Conservation (phyloP, 2,329 filamentous ascomycete species). For the Boeremia lycopersici region DNA sequence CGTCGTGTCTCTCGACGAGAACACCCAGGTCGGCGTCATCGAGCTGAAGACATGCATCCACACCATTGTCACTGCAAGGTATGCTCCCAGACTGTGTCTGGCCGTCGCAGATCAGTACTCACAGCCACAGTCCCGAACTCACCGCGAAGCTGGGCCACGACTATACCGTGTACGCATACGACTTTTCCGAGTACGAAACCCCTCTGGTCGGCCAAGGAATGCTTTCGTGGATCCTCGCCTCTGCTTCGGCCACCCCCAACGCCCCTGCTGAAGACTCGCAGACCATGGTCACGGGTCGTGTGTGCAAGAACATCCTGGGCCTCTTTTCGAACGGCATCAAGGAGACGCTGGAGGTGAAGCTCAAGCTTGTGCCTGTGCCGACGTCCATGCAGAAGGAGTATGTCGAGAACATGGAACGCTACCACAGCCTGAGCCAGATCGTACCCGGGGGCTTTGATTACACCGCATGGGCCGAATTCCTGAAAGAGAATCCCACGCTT, state of each 20-base stretch:
- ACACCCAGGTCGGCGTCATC: slow-evolving; percentile 81
- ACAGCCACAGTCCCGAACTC: slow-evolving; percentile 78
- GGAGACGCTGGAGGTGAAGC: slow-evolving; percentile 90
- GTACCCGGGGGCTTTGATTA: slow-evolving; percentile 69
- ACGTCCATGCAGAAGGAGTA: slow-evolving; percentile 67
- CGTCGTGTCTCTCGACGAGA: slow-evolving; percentile 79
- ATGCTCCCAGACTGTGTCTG: slow-evolving; percentile 32
- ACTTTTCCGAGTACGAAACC: slow-evolving; percentile 93
- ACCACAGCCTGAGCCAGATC: slow-evolving; percentile 63
- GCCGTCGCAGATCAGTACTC: slow-evolving; percentile 16
- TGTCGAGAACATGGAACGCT: slow-evolving; percentile 64
- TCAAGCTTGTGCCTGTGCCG: slow-evolving; percentile 81
- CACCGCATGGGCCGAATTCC: slow-evolving; percentile 77
- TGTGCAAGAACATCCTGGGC: slow-evolving; percentile 83
- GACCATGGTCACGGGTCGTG: slow-evolving; percentile 82
- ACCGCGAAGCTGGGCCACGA: slow-evolving; percentile 74
- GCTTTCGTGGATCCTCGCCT: slow-evolving; percentile 80
- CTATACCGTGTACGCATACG: slow-evolving; percentile 96
- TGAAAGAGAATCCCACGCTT: slow-evolving; percentile 69
- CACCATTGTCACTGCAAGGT: slow-evolving; percentile 72
- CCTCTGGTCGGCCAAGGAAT: slow-evolving; percentile 95
- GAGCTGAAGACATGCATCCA: slow-evolving; percentile 87
- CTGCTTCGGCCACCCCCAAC: slow-evolving; percentile 62
- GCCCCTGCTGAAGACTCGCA: slow-evolving; percentile 66
- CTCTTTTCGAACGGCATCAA: slow-evolving; percentile 82